Evolutionary conservation across 768 basidiomycete species (phyloP).

Genomic region (Agrocybe pediades): DNA sequence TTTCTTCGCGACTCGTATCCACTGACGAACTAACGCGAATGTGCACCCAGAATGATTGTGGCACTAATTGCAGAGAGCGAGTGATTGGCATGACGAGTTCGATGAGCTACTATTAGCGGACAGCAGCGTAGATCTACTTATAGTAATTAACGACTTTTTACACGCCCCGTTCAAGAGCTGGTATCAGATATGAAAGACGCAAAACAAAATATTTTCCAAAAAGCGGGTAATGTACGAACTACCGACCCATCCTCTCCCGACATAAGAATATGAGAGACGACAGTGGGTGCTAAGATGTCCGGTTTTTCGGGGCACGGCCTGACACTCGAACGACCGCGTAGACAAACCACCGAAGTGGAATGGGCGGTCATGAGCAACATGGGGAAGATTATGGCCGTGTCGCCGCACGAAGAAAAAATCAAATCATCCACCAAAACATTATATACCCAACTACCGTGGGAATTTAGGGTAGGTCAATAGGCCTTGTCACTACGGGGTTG

Average conservation of each 20-base stretch:
- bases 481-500: too few species aligned
- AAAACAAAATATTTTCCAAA: slow-evolving; percentile 8
- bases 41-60: slow-evolving; percentile 72
- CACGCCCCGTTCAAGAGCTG: not conserved
- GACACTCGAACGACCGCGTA: slow-evolving; percentile 89
- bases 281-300: slow-evolving; percentile 84
- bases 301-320: slow-evolving; percentile 75
- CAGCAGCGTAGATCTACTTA: slow-evolving; percentile 11
- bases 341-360: slow-evolving; percentile 31
- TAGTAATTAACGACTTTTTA: slow-evolving; percentile 16
- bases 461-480: slow-evolving; percentile 39
- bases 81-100: slow-evolving; percentile 27
- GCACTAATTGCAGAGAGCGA: slow-evolving; percentile 83
- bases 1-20: not conserved
- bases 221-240: slow-evolving; percentile 54
- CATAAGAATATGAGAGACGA: slow-evolving; percentile 41
- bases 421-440: slow-evolving; percentile 12
- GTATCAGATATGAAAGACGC: not conserved
- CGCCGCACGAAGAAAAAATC: slow-evolving; percentile 68
- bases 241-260: slow-evolving; percentile 78
- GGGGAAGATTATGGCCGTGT: slow-evolving; percentile 79
- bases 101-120: too few species aligned
- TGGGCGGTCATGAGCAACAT: slow-evolving; percentile 85
- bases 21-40: not conserved
- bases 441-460: slow-evolving; percentile 28